A percentile compares a stretch with the other conserved stretches of the same genome.
Evolutionary conservation across 1,139 yeast species (phyloP).

Genomic region (Magnusiomyces fungicola): DNA sequence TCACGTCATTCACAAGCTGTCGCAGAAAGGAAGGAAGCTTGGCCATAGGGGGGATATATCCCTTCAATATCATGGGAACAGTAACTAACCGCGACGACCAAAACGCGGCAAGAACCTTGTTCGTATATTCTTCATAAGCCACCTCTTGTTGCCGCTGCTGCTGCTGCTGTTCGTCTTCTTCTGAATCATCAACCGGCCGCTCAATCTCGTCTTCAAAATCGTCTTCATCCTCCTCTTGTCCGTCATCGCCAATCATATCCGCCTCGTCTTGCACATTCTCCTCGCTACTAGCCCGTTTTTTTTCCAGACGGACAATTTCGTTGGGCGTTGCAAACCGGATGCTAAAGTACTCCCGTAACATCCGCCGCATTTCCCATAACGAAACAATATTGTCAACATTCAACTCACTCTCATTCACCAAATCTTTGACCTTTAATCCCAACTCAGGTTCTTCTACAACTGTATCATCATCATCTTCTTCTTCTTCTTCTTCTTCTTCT

Average conservation of each 20-base stretch:
- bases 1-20: slow-evolving; percentile 48
- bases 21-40: slow-evolving; percentile 65
- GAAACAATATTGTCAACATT: slow-evolving; percentile 13
- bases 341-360: slow-evolving; percentile 76
- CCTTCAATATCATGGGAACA: slow-evolving; percentile 62
- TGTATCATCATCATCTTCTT: slow-evolving; percentile 21
- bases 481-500: slow-evolving; percentile 27
- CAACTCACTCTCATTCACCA: slow-evolving; percentile 12
- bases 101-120: not conserved
- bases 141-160: too few species aligned
- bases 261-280: not conserved
- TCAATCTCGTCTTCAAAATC: slow-evolving; percentile 10
- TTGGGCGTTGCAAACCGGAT: slow-evolving; percentile 34
- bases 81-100: slow-evolving; percentile 32
- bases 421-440: slow-evolving; percentile 15
- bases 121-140: not conserved
- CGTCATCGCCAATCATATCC: not conserved
- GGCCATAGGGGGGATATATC: slow-evolving; percentile 52
- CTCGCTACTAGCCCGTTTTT: not conserved
- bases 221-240: slow-evolving; percentile 24
- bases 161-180: too few species aligned
- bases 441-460: slow-evolving; percentile 6
- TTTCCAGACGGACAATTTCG: not conserved
- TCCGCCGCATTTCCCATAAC: slow-evolving; percentile 39
- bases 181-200: slow-evolving; percentile 1